phyloP scores from a whole-genome alignment of 352 stramenopile genomes.

The Phytopythium kandeliae region DNA sequence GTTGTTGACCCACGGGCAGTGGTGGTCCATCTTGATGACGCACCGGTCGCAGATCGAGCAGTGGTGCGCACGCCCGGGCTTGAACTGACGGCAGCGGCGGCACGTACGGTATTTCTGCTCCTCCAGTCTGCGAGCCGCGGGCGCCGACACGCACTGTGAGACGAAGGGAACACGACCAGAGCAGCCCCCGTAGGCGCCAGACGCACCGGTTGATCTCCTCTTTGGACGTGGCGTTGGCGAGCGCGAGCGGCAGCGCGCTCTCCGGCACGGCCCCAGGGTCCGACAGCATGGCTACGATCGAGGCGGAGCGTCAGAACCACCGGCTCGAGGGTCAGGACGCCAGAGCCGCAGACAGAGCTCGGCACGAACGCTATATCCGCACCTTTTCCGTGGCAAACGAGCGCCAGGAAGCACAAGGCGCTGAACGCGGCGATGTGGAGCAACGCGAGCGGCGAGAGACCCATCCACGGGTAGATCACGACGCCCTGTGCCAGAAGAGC shows the following conservation, averaged over 20 bases:
- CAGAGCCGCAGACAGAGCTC: neutral
- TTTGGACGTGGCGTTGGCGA: slow-evolving; percentile 60
- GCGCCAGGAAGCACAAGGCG: slow-evolving; percentile 79
- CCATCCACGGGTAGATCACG: slow-evolving; percentile 90
- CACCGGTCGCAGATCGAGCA: slow-evolving; percentile 95
- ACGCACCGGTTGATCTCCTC: slow-evolving; percentile 62
- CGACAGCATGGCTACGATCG: slow-evolving; percentile 91
- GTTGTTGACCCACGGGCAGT: slow-evolving; percentile 99
- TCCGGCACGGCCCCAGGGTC: slow-evolving; percentile 96
- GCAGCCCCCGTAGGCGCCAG: neutral
- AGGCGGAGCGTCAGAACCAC: slow-evolving; percentile 4
- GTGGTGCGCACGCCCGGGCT: slow-evolving; percentile 94
- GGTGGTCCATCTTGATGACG: slow-evolving; percentile 99
- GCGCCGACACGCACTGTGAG: neutral
- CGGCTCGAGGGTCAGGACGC: neutral
- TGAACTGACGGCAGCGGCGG: slow-evolving; percentile 94
- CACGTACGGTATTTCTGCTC: slow-evolving; percentile 84
- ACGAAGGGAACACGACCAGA: neutral
- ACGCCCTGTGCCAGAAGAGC: slow-evolving; percentile 41
- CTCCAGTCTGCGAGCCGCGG: slow-evolving; percentile 36
- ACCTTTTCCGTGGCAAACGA: slow-evolving; percentile 94
- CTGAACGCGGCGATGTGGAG: slow-evolving; percentile 71
- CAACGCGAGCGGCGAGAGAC: slow-evolving; percentile 55
- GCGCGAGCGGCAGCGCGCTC: slow-evolving; percentile 84
- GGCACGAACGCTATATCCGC: neutral